Base-by-base conservation (phyloP, 306 rosid genomes). In the Cajanus cajan region DNA sequence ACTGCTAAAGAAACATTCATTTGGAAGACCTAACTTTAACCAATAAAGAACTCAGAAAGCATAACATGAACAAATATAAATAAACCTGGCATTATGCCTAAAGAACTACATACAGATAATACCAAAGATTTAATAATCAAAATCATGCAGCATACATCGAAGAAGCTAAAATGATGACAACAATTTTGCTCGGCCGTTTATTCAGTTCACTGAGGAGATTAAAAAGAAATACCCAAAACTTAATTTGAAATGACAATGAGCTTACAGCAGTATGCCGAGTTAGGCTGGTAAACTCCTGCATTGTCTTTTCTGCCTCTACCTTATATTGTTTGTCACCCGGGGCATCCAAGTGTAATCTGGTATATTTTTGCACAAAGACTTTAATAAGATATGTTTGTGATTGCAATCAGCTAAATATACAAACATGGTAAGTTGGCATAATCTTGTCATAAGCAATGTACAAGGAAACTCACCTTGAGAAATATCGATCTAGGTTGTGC, bases 211-310 rank as follows among this genome's bases (percentile, higher is more conserved):
- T 31, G 25, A 79, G 47, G 65, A 77, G 71, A 66, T 6, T 13
- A 55, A 58, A 66, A 28, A n/a, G n/a, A 48, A 31, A 37, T 22
- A 6, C 10, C 68, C 50, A 68, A 45, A 33, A 24, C 21, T 67
- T 75, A 50, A 68, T 67, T 71, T 80, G 22, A 73, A 70, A 63
- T 68, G 79, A 50, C 51, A 71, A 77, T 66, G 16, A 65, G 80
- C 99, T 86, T 89, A 96, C 99, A 58, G 94, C 86, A 76, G 98
- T 96, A 52, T 74, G 76, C 84, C 82, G 91, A 86, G 91, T 90
- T 40, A 93, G 84, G 70, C 52, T 72, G 75, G 89, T 82, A 83
- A 96, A 77, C 80, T 93, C 94, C 80, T 86, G 91, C 88, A 91
- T 77, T 71, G 88, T 88, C 87, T 79, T 89, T 77, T 87, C 94